phyloP scores from a whole-genome alignment of 306 rosid genomes.

The Begonia peltatifolia region DNA sequence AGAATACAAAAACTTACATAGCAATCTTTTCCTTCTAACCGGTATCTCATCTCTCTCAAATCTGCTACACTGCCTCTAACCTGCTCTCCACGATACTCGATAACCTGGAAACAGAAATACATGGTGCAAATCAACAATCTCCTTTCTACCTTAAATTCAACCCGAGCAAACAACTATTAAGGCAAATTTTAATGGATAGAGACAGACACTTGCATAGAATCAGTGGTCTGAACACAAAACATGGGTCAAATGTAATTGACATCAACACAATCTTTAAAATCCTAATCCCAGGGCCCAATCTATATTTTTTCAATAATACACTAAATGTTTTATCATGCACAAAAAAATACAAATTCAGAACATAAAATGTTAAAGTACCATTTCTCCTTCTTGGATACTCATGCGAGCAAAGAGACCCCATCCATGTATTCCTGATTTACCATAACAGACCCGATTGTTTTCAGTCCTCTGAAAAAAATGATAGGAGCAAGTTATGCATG shows the following conservation, averaged over 20 bases:
- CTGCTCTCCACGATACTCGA: constrained; percentile 85
- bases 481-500: background rate
- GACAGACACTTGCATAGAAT: too few species aligned
- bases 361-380: background rate
- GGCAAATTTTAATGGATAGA: too few species aligned
- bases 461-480: constrained; percentile 57
- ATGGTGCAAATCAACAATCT: background rate
- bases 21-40: constrained; percentile 80
- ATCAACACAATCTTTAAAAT: background rate
- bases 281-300: background rate
- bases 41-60: constrained; percentile 68
- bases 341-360: too few species aligned
- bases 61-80: constrained; percentile 85
- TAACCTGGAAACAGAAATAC: constrained; percentile 38
- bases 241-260: background rate
- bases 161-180: too few species aligned
- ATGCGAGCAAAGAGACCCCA: constrained; percentile 97
- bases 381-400: constrained; percentile 86
- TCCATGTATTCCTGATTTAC: constrained; percentile 98
- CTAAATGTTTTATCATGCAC: too few species aligned
- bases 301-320: too few species aligned
- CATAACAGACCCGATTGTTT: constrained; percentile 58
- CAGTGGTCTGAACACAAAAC: background rate
- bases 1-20: constrained; percentile 40
- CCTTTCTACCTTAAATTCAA: background rate